phyloP scores from a whole-genome alignment of 225 moss, liverwort and hornwort species.

The Physcomitrium patens region DNA sequence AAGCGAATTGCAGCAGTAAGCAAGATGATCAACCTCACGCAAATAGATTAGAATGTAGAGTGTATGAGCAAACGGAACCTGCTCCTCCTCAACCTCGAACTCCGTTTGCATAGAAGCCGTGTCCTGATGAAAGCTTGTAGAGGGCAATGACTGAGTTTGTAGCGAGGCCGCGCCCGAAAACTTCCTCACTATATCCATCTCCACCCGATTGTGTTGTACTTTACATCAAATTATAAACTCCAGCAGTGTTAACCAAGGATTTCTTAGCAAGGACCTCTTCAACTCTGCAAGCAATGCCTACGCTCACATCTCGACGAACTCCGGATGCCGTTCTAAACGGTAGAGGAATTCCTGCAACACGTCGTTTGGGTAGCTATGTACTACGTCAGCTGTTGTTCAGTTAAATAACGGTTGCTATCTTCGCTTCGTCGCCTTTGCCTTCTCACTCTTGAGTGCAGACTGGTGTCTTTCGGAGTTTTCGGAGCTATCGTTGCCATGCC shows the following conservation, averaged over 20 bases:
- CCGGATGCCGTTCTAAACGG: neutral
- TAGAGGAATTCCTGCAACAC: neutral
- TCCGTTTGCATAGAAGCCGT: conserved; percentile 49
- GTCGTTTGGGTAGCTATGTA: neutral
- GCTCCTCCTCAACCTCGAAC: conserved; percentile 63
- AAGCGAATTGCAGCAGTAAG: neutral
- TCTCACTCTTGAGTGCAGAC: neutral
- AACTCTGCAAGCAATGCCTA: conserved; percentile 1
- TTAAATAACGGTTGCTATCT: conserved; percentile 40
- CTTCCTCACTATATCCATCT: conserved; percentile 51
- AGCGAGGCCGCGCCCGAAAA: conserved; percentile 34
- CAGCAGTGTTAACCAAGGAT: too few relatives aligned
- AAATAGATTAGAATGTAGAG: neutral
- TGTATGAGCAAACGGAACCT: conserved; percentile 28
- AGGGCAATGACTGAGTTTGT: conserved; percentile 12
- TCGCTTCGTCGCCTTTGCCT: neutral
- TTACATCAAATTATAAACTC: too few relatives aligned
- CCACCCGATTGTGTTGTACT: neutral
- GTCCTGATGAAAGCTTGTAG: conserved; percentile 25
- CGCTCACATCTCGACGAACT: neutral
- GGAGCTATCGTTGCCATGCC: too few relatives aligned
- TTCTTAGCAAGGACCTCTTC: neutral
- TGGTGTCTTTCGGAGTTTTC: too few relatives aligned
- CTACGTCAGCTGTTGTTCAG: conserved; percentile 41
- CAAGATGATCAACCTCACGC: neutral